Percentiles rank a stretch among this genome's conserved stretches.
These are phyloP conservation scores for Alternaria ethzedia DNA, from an alignment of 2,329 filamentous ascomycete species.

Conservation along the genomic window DNA sequence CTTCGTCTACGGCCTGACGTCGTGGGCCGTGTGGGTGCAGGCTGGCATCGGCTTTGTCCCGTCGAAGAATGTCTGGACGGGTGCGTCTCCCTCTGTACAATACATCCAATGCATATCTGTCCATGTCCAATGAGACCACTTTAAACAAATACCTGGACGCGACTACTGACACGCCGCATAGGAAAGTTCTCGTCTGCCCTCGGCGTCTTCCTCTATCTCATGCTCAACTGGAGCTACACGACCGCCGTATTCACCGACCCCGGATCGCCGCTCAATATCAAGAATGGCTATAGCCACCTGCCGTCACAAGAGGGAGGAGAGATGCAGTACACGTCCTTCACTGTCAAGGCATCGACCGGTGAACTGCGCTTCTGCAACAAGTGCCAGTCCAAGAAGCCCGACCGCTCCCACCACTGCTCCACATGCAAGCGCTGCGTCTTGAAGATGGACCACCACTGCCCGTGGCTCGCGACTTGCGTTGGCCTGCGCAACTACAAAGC, in stretches of 20 bases:
- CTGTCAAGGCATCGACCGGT: conserved; percentile 84
- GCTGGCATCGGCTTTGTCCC: conserved; percentile 68
- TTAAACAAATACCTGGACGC: not conserved
- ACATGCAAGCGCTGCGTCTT: conserved; percentile 92
- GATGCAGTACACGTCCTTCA: conserved; percentile 74
- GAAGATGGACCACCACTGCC: conserved; percentile 99
- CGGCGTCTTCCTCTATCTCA: conserved; percentile 73
- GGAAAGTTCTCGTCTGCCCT: conserved; percentile 62
- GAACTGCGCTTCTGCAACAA: conserved; percentile 94
- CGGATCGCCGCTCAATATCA: conserved; percentile 65
- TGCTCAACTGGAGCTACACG: conserved; percentile 90
- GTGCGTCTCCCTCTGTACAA: conserved; percentile 24
- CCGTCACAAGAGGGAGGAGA: conserved; percentile 70
- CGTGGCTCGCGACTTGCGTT: conserved; percentile 95
- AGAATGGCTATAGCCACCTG: conserved; percentile 75
- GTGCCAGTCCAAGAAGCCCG: conserved; percentile 91
- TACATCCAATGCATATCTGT: not conserved
- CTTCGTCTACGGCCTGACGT: conserved; percentile 89
- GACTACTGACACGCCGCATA: conserved; percentile 34
- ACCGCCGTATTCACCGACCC: conserved; percentile 92
- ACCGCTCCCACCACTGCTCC: conserved; percentile 95
- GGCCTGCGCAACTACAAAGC: conserved; percentile 95
- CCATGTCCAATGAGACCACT: not conserved
- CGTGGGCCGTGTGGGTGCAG: conserved; percentile 92
- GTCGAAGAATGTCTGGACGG: conserved; percentile 45